These are phyloP conservation scores for Citropsis articulata DNA, from an alignment of 345 rosid genomes.

Conservation along the genomic window DNA sequence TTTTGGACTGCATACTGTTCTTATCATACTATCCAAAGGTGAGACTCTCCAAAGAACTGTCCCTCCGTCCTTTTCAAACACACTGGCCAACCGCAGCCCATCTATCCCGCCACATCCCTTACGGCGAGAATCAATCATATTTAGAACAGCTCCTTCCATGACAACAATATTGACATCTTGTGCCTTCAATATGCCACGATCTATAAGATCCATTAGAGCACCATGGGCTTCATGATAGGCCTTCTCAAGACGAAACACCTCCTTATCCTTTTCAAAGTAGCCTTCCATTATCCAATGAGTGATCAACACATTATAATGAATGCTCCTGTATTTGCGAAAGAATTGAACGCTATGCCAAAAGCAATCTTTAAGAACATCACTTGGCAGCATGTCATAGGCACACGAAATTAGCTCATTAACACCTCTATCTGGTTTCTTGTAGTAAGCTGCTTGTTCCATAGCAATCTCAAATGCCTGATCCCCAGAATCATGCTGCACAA, in stretches of 20 bases:
- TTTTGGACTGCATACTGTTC: conserved; percentile 29
- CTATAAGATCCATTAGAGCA: conserved; percentile 50
- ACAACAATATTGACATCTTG: conserved; percentile 38
- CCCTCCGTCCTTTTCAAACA: conserved; percentile 18
- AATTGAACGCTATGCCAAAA: conserved; percentile 49
- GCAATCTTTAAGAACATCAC: conserved; percentile 26
- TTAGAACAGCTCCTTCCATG: conserved; percentile 32
- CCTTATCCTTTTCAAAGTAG: conserved; percentile 26
- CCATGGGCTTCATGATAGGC: conserved; percentile 42
- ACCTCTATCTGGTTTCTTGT: background rate
- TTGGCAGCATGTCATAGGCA: conserved; percentile 18
- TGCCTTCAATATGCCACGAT: conserved; percentile 40
- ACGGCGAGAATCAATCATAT: conserved; percentile 28
- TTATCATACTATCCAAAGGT: conserved; percentile 44
- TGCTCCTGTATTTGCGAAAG: conserved; percentile 31
- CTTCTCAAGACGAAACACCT: conserved; percentile 22
- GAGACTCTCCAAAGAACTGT: conserved; percentile 41
- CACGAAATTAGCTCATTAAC: conserved; percentile 17
- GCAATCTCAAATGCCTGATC: background rate
- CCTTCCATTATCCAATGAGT: conserved; percentile 69
- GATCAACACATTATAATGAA: conserved; percentile 51
- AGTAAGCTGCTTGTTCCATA: background rate
- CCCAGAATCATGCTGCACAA: background rate
- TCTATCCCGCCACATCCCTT: conserved; percentile 28
- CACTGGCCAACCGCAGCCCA: conserved; percentile 31